These are phyloP conservation scores for Paraphaeosphaeria sporulosa DNA, from an alignment of 2,329 filamentous ascomycete genomes.

Conservation along the genomic window DNA sequence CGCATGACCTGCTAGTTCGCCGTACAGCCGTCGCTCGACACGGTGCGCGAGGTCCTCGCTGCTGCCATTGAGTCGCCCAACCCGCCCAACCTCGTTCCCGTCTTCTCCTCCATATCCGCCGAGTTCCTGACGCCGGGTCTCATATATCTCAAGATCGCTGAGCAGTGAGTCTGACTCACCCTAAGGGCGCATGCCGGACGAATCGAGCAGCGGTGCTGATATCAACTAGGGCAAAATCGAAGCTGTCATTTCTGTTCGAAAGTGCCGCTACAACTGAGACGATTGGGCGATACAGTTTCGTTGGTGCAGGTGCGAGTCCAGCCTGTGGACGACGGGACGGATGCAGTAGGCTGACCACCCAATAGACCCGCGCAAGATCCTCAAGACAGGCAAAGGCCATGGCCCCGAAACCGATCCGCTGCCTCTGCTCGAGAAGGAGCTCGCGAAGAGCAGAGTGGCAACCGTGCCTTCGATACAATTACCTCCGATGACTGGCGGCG, in stretches of 20 bases:
- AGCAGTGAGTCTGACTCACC: slow-evolving; percentile 64
- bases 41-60: slow-evolving; percentile 64
- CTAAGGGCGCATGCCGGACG: neutral
- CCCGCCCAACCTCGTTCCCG: slow-evolving; percentile 78
- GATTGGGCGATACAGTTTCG: slow-evolving; percentile 93
- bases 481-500: slow-evolving; percentile 87
- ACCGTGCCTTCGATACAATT: slow-evolving; percentile 82
- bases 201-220: neutral
- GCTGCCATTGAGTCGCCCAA: slow-evolving; percentile 60
- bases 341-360: slow-evolving; percentile 18
- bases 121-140: slow-evolving; percentile 94
- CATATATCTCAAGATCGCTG: slow-evolving; percentile 90
- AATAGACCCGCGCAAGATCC: slow-evolving; percentile 72
- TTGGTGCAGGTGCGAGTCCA: slow-evolving; percentile 73
- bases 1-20: slow-evolving; percentile 48
- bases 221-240: slow-evolving; percentile 63
- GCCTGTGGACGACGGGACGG: neutral
- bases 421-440: slow-evolving; percentile 80
- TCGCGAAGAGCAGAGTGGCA: slow-evolving; percentile 79
- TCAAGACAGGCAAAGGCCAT: slow-evolving; percentile 88
- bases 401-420: slow-evolving; percentile 85
- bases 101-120: slow-evolving; percentile 85
- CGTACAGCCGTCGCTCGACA: slow-evolving; percentile 68
- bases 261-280: slow-evolving; percentile 90
- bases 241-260: slow-evolving; percentile 93